phyloP scores from a whole-genome alignment of 345 rosid species.

The Pugionium cornutum region DNA sequence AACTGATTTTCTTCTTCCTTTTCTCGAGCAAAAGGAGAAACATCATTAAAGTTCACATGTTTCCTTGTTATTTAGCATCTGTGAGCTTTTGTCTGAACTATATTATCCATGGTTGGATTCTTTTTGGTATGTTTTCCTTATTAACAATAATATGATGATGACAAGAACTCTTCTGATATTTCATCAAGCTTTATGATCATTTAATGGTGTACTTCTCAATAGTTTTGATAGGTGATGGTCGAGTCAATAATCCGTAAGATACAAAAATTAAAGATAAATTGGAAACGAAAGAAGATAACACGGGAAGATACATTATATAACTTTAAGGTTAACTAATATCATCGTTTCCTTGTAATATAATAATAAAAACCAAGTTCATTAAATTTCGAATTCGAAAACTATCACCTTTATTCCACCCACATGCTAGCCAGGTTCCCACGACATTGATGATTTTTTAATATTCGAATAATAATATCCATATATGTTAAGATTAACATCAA shows the following conservation, averaged over 20 bases:
- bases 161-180: neutral
- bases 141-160: constrained; percentile 30
- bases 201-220: neutral
- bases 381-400: constrained; percentile 2
- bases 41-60: constrained; percentile 16
- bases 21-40: constrained; percentile 16
- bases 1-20: constrained; percentile 34
- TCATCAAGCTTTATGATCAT: constrained; percentile 11
- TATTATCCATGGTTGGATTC: constrained; percentile 29
- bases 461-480: constrained; percentile 12
- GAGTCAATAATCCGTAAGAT: neutral
- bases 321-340: too few relatives aligned
- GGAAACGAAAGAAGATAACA: constrained; percentile 10
- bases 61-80: constrained; percentile 32
- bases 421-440: constrained; percentile 32
- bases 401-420: constrained; percentile 28
- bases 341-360: neutral
- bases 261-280: neutral
- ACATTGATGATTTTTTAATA: constrained; percentile 16
- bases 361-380: neutral
- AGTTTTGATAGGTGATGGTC: neutral
- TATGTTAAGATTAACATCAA: constrained; percentile 3
- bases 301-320: too few relatives aligned
- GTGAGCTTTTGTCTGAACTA: constrained; percentile 17
- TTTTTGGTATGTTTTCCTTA: neutral